Evolutionary conservation across 2,329 filamentous ascomycete species (phyloP).

Genomic region (Exophiala mesophila): DNA sequence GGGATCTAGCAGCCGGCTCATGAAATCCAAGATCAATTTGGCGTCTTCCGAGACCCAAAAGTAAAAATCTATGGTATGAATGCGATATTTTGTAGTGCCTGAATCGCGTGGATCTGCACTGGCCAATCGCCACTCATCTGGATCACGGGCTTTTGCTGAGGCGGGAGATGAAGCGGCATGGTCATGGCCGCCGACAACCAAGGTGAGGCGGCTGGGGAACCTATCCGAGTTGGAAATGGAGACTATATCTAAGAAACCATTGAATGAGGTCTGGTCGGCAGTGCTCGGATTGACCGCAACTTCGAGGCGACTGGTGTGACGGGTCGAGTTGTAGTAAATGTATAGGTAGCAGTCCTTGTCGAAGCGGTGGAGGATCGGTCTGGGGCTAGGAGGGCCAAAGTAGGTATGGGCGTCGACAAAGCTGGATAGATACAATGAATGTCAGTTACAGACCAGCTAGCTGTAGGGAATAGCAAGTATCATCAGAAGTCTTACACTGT

Average conservation of each 20-base stretch:
- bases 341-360: slow-evolving; percentile 62
- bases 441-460: too few species aligned
- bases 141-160: slow-evolving; percentile 25
- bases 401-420: slow-evolving; percentile 63
- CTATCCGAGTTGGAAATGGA: slow-evolving; percentile 53
- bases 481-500: slow-evolving; percentile 47
- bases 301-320: slow-evolving; percentile 53
- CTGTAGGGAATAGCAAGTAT: too few species aligned
- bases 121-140: slow-evolving; percentile 54
- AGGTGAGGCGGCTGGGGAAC: slow-evolving; percentile 56
- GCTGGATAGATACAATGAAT: too few species aligned
- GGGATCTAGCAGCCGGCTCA: slow-evolving; percentile 33
- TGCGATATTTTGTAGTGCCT: slow-evolving; percentile 50
- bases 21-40: slow-evolving; percentile 48
- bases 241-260: slow-evolving; percentile 50
- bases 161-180: slow-evolving; percentile 28
- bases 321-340: slow-evolving; percentile 54
- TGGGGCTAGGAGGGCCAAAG: slow-evolving; percentile 52
- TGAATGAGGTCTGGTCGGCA: slow-evolving; percentile 60
- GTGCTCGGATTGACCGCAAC: slow-evolving; percentile 61
- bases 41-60: slow-evolving; percentile 60
- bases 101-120: slow-evolving; percentile 49
- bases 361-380: slow-evolving; percentile 58
- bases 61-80: slow-evolving; percentile 60
- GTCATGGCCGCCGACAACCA: slow-evolving; percentile 47